Percentiles rank a stretch among this genome's conserved stretches.
Evolutionary conservation across 106 monocot genomes (phyloP).

Genomic region (Dendrobium chrysotoxum): DNA sequence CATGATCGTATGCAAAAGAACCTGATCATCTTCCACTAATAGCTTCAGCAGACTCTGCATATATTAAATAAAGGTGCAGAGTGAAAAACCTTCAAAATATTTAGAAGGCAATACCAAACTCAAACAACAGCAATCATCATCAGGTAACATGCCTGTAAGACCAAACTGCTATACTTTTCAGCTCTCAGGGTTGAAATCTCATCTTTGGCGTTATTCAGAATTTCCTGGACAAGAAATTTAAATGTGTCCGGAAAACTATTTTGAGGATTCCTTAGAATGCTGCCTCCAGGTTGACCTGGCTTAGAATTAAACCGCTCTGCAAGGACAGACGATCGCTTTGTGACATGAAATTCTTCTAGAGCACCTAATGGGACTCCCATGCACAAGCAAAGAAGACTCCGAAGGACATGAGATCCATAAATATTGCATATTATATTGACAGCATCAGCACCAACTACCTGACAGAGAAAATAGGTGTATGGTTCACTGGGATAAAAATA

Average conservation of each 20-base stretch:
- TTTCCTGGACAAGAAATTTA: slow-evolving; percentile 53
- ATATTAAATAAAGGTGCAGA: background rate
- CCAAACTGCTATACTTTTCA: slow-evolving; percentile 87
- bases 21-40: slow-evolving; percentile 55
- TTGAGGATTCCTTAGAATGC: slow-evolving; percentile 20
- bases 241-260: slow-evolving; percentile 45
- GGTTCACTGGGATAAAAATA: background rate
- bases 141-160: slow-evolving; percentile 52
- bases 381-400: slow-evolving; percentile 86
- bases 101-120: background rate
- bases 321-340: slow-evolving; percentile 50
- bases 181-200: slow-evolving; percentile 40
- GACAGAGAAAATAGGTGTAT: slow-evolving; percentile 10
- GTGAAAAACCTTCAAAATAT: background rate
- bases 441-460: slow-evolving; percentile 62
- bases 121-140: background rate
- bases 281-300: slow-evolving; percentile 13
- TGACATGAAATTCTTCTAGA: slow-evolving; percentile 59
- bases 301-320: slow-evolving; percentile 51
- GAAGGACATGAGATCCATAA: slow-evolving; percentile 90
- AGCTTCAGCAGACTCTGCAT: slow-evolving; percentile 72
- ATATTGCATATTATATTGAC: slow-evolving; percentile 48
- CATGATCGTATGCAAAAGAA: slow-evolving; percentile 43
- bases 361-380: slow-evolving; percentile 68
- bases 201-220: slow-evolving; percentile 43